These are phyloP conservation scores for Periglandula ipomoeae DNA, from an alignment of 2,329 filamentous ascomycete species.

Conservation along the genomic window DNA sequence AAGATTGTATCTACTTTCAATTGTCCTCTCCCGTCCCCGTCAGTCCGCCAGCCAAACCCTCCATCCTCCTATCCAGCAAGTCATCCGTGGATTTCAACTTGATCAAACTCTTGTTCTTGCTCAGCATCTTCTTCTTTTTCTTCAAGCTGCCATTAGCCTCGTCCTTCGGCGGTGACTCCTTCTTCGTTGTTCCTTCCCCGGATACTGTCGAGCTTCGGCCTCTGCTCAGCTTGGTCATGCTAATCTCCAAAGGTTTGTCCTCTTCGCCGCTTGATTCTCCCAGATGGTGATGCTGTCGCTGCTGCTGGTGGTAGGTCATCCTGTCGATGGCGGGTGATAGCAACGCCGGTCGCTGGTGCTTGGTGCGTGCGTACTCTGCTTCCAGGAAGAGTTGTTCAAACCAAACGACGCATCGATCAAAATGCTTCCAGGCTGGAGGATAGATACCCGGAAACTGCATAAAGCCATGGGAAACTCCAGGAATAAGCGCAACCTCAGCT, in stretches of 20 bases:
- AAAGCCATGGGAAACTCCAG: constrained; percentile 88
- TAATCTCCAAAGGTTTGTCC: constrained; percentile 75
- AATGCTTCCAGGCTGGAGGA: constrained; percentile 81
- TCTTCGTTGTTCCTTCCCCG: constrained; percentile 18
- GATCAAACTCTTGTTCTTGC: constrained; percentile 38
- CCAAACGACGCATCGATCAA: constrained; percentile 71
- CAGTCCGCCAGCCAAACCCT: constrained; percentile 45
- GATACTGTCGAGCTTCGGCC: constrained; percentile 22
- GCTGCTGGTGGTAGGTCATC: constrained; percentile 6
- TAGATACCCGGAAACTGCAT: constrained; percentile 84
- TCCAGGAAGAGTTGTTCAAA: constrained; percentile 65
- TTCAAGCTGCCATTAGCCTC: constrained; percentile 8
- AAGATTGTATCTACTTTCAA: constrained; percentile 8
- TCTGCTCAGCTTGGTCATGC: constrained; percentile 41
- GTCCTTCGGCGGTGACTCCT: constrained; percentile 6
- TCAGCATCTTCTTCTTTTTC: constrained; percentile 20
- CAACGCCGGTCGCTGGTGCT: constrained; percentile 8
- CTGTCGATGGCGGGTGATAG: not conserved
- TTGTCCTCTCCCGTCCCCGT: constrained; percentile 39
- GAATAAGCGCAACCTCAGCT: constrained; percentile 71
- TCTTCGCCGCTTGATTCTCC: constrained; percentile 68
- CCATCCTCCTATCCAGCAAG: constrained; percentile 47
- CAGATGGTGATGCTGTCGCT: constrained; percentile 19
- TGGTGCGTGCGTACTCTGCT: constrained; percentile 32
- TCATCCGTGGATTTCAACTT: constrained; percentile 51